Percentiles rank a stretch among this genome's conserved stretches.
Evolutionary conservation across 768 basidiomycete species (phyloP).

Genomic region (Rhodotorula diobovata): DNA sequence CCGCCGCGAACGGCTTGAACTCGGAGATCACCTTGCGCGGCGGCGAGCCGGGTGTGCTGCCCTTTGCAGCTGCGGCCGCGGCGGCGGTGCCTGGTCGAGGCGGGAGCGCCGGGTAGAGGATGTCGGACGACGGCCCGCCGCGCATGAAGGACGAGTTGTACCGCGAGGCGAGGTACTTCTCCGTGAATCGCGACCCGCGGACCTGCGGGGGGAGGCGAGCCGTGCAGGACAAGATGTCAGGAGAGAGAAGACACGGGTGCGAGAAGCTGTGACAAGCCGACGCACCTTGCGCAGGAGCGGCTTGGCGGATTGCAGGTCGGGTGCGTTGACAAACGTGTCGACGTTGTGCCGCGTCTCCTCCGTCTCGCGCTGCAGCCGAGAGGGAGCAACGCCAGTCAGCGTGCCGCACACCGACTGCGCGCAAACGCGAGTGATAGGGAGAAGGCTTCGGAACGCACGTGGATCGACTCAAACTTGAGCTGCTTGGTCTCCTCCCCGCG

Average conservation of each 20-base stretch:
- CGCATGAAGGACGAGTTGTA: slow-evolving; percentile 48
- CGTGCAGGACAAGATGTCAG: too few relatives aligned
- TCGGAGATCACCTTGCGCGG: slow-evolving; percentile 82
- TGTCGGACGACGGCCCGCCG: slow-evolving; percentile 41
- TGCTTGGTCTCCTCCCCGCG: slow-evolving; percentile 96
- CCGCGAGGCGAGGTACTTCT: slow-evolving; percentile 75
- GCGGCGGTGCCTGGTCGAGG: slow-evolving; percentile 30
- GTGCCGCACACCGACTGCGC: too few relatives aligned
- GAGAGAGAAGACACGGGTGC: not conserved
- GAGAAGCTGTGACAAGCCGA: slow-evolving; percentile 1
- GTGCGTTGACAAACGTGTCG: slow-evolving; percentile 64
- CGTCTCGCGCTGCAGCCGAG: slow-evolving; percentile 57
- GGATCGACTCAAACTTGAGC: slow-evolving; percentile 92
- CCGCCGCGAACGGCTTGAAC: slow-evolving; percentile 78
- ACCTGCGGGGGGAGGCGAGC: slow-evolving; percentile 56
- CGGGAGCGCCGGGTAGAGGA: slow-evolving; percentile 26
- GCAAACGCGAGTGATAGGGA: not conserved
- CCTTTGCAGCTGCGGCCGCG: slow-evolving; percentile 5
- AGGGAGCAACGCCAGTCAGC: too few relatives aligned
- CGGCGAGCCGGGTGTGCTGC: slow-evolving; percentile 43
- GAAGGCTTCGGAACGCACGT: slow-evolving; percentile 46
- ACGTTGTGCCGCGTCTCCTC: slow-evolving; percentile 88
- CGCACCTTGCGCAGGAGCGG: slow-evolving; percentile 72
- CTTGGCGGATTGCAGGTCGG: slow-evolving; percentile 66
- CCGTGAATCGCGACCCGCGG: slow-evolving; percentile 90